Evolutionary conservation across 441 rosid genomes (phyloP).

Genomic region (Corymbia citriodora): DNA sequence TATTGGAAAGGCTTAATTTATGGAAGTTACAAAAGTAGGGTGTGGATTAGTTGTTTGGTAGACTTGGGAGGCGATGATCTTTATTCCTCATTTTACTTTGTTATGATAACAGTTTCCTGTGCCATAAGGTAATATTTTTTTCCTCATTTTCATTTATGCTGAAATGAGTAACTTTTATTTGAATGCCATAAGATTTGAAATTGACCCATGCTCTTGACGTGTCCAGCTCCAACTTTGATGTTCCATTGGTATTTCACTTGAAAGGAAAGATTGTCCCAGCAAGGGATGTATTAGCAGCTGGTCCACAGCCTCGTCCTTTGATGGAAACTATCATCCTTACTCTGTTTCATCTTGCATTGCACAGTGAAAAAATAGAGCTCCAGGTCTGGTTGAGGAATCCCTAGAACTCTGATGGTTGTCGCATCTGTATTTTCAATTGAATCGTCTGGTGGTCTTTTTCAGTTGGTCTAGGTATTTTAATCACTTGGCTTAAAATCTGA

Average conservation of each 20-base stretch:
- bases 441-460: not conserved
- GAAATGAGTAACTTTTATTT: not conserved
- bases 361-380: constrained; percentile 83
- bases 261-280: constrained; percentile 74
- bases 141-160: not conserved
- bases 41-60: not conserved
- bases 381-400: constrained; percentile 38
- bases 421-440: not conserved
- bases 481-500: not conserved
- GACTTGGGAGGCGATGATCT: not conserved
- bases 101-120: not conserved
- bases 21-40: not conserved
- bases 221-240: constrained; percentile 80
- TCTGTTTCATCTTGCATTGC: constrained; percentile 90
- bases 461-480: not conserved
- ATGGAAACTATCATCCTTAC: constrained; percentile 81
- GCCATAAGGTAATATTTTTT: not conserved
- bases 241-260: constrained; percentile 54
- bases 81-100: not conserved
- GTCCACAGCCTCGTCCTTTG: constrained; percentile 64
- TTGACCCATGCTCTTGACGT: constrained; percentile 1
- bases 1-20: not conserved
- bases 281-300: constrained; percentile 69
- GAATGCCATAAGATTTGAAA: not conserved
- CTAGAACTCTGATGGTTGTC: not conserved